Evolutionary conservation across 2,329 filamentous ascomycete species (phyloP), one percentile per base, ranked within the genome.

Genomic region (Zopfia rhizophila): DNA sequence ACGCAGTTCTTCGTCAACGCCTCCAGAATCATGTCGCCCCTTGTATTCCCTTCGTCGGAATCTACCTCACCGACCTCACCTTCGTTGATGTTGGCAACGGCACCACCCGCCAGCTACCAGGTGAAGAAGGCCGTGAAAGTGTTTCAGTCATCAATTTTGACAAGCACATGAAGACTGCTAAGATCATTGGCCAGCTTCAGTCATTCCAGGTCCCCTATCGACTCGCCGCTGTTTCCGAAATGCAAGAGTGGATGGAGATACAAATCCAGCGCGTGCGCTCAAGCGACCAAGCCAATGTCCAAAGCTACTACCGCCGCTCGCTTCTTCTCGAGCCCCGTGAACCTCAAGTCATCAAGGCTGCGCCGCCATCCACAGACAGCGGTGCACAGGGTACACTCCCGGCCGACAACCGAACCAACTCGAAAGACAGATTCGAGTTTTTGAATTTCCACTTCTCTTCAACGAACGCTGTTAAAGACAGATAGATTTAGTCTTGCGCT

Each of bases 61-160:
- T 96, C 74, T 97, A 97, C 70, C 80, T 99, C 27, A 99, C 94
- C 0, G 94, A 99, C 67, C 79, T 99, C 25, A 97, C 92, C 0
- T 97, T 99, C 72, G 88, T 96, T 42, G 91, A 97, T 66, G 91
- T 93, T 55, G 94, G 94, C 51, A 97, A 97, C 70, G 89, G 90
- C 23, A 84, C 90, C 4, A 92, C 88, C 2, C 90, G 93, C 62
- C 87, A 88, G 61, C 82, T 96, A 14, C 83, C 84, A 66, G 80
- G 67, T 45, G 74, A 54, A n/a, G 72, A 75, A 24, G 76, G 78
- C 5, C 77, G 79, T 11, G 83, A 89, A n/a, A 81, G 85, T 21
- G 81, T 90, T 61, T 85, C 86, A 0, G 90, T 97, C 22, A 91
- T 99, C 79, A 99, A 99, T 74, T 97, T 97, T 63, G 93, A 97